Evolutionary conservation across 2,329 filamentous ascomycete genomes (phyloP).

Genomic region (Sphaerulina vaccinii): DNA sequence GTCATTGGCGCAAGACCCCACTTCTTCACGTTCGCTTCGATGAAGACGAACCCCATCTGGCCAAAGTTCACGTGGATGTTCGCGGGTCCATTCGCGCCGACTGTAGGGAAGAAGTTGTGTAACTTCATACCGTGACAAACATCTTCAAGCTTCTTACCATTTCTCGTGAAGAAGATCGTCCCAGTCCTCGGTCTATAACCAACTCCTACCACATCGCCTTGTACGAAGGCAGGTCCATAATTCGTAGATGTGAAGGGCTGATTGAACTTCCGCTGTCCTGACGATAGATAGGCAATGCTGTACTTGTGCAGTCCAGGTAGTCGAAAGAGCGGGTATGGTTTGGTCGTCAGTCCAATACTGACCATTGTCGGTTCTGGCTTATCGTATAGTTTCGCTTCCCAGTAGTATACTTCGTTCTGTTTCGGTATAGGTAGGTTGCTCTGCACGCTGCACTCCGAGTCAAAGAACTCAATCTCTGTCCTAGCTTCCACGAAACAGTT

Average conservation of each 20-base stretch:
- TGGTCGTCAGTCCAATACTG: slow-evolving; percentile 91
- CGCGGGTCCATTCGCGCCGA: slow-evolving; percentile 93
- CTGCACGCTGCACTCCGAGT: slow-evolving; percentile 95
- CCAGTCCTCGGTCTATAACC: slow-evolving; percentile 93
- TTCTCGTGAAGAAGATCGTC: slow-evolving; percentile 95
- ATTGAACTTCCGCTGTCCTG: slow-evolving; percentile 82
- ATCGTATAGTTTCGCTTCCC: slow-evolving; percentile 98
- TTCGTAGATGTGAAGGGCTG: slow-evolving; percentile 79
- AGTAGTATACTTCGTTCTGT: slow-evolving; percentile 99
- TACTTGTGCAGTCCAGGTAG: slow-evolving; percentile 91
- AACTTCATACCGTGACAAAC: slow-evolving; percentile 88
- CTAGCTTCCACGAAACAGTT: slow-evolving; percentile 97
- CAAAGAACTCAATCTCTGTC: slow-evolving; percentile 98
- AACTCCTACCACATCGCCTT: slow-evolving; percentile 93
- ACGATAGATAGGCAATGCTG: slow-evolving; percentile 87
- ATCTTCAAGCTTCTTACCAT: slow-evolving; percentile 95
- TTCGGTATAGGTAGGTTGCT: slow-evolving; percentile 96
- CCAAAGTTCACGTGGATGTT: slow-evolving; percentile 96
- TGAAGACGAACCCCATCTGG: slow-evolving; percentile 96
- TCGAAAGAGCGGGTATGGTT: slow-evolving; percentile 92
- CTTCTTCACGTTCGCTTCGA: slow-evolving; percentile 99
- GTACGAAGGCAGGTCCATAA: slow-evolving; percentile 81
- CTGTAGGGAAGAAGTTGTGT: slow-evolving; percentile 95
- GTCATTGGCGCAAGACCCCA: slow-evolving; percentile 97
- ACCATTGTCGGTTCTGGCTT: slow-evolving; percentile 86